These are phyloP conservation scores for Cucumis hystrix DNA, from an alignment of 306 rosid genomes.

Conservation along the genomic window DNA sequence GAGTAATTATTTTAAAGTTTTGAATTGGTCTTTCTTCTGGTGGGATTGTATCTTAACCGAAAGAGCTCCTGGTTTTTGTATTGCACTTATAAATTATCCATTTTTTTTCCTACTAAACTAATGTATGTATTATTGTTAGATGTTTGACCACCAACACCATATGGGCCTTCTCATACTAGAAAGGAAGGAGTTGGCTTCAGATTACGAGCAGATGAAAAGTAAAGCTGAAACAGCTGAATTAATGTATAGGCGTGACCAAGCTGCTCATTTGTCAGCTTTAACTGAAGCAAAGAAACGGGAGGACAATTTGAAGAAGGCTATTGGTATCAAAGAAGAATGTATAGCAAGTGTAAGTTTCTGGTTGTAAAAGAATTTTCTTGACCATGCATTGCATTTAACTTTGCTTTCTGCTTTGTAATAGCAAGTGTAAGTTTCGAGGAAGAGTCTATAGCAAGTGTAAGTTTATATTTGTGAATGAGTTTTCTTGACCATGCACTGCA, in stretches of 20 bases:
- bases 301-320: slow-evolving; percentile 58
- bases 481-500: neutral
- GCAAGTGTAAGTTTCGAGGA: slow-evolving; percentile 36
- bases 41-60: neutral
- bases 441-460: slow-evolving; percentile 89
- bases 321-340: slow-evolving; percentile 83
- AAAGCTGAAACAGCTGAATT: slow-evolving; percentile 51
- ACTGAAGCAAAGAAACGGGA: slow-evolving; percentile 73
- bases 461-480: slow-evolving; percentile 3
- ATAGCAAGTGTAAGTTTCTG: slow-evolving; percentile 66
- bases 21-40: neutral
- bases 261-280: slow-evolving; percentile 39
- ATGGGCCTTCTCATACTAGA: slow-evolving; percentile 95
- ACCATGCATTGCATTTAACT: neutral
- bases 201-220: slow-evolving; percentile 50
- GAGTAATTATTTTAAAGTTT: neutral
- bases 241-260: slow-evolving; percentile 49
- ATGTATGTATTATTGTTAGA: slow-evolving; percentile 26
- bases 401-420: neutral
- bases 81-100: neutral
- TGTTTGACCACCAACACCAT: slow-evolving; percentile 81
- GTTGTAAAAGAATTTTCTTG: neutral
- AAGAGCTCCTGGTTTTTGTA: neutral
- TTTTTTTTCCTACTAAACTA: neutral
- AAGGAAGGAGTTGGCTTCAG: slow-evolving; percentile 50